Percentiles rank a stretch among this genome's conserved stretches.
Conservation (phyloP, 2,329 filamentous ascomycete genomes). For the Grosmannia penicillata region DNA sequence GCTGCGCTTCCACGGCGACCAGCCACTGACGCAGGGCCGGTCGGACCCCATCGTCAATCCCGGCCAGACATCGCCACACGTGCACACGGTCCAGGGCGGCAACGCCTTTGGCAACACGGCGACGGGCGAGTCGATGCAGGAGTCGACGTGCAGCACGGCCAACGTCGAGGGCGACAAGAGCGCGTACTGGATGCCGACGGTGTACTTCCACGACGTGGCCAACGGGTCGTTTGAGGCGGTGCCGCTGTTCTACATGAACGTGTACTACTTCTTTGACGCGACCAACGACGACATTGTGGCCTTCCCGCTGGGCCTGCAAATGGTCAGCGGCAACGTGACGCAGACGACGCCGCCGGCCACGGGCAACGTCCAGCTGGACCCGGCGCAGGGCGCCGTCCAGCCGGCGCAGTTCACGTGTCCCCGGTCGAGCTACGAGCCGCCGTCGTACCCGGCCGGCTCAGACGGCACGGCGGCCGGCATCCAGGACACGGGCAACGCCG, state of each 20-base stretch:
- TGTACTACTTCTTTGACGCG: constrained; percentile 60
- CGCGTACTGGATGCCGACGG: constrained; percentile 62
- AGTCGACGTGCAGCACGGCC: constrained; percentile 58
- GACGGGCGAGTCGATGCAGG: constrained; percentile 41
- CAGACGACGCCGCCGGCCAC: constrained; percentile 41
- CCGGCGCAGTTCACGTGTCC: constrained; percentile 47
- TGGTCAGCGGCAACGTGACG: constrained; percentile 51
- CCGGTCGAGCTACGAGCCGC: constrained; percentile 28
- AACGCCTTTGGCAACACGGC: constrained; percentile 50
- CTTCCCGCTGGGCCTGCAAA: constrained; percentile 57
- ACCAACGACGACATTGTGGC: constrained; percentile 51
- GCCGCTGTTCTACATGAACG: constrained; percentile 55
- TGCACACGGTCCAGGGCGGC: constrained; percentile 58
- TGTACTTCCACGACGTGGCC: constrained; percentile 52
- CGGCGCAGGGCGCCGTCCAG: constrained; percentile 34
- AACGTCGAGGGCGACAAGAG: constrained; percentile 52
- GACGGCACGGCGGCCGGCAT: constrained; percentile 42
- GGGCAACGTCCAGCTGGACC: constrained; percentile 34
- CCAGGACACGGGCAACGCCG: constrained; percentile 35
- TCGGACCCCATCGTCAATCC: constrained; percentile 56
- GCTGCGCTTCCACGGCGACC: constrained; percentile 53
- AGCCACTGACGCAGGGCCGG: constrained; percentile 43
- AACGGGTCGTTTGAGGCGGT: constrained; percentile 52
- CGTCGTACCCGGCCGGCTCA: constrained; percentile 38
- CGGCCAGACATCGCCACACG: constrained; percentile 42